Evolutionary conservation across 2,329 filamentous ascomycete genomes (phyloP).

Genomic region (Ascomycota sp.): DNA sequence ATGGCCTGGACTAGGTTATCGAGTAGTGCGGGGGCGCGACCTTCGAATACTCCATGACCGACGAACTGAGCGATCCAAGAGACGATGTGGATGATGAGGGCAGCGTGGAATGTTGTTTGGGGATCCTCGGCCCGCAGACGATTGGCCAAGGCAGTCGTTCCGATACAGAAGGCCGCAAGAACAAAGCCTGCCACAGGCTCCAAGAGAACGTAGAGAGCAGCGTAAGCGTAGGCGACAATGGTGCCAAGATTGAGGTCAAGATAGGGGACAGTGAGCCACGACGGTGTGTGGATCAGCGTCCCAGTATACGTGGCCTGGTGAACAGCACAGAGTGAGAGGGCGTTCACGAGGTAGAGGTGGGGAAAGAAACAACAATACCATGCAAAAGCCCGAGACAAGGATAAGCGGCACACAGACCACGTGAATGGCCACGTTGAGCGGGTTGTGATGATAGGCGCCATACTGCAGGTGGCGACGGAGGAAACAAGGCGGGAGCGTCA

Average conservation of each 20-base stretch:
- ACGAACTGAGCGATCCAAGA: slow-evolving; percentile 81
- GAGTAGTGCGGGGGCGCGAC: slow-evolving; percentile 65
- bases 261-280: slow-evolving; percentile 44
- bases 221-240: slow-evolving; percentile 43
- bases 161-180: slow-evolving; percentile 55
- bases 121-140: slow-evolving; percentile 40
- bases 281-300: slow-evolving; percentile 39
- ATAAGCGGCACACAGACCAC: slow-evolving; percentile 60
- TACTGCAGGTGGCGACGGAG: slow-evolving; percentile 30
- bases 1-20: slow-evolving; percentile 84
- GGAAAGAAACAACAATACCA: slow-evolving; percentile 29
- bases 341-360: slow-evolving; percentile 1
- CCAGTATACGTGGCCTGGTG: slow-evolving; percentile 37
- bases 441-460: slow-evolving; percentile 62
- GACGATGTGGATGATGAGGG: slow-evolving; percentile 44
- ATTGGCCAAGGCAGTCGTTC: slow-evolving; percentile 51
- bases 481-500: background rate
- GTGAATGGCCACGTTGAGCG: slow-evolving; percentile 57
- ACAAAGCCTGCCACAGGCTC: slow-evolving; percentile 77
- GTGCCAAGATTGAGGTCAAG: slow-evolving; percentile 44
- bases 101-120: slow-evolving; percentile 27
- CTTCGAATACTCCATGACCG: slow-evolving; percentile 75
- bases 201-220: slow-evolving; percentile 66
- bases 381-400: slow-evolving; percentile 44
- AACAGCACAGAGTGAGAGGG: slow-evolving; percentile 1